Evolutionary conservation across 192 early-diverging fungal genomes (phyloP).

Genomic region (Funneliformis geosporum): DNA sequence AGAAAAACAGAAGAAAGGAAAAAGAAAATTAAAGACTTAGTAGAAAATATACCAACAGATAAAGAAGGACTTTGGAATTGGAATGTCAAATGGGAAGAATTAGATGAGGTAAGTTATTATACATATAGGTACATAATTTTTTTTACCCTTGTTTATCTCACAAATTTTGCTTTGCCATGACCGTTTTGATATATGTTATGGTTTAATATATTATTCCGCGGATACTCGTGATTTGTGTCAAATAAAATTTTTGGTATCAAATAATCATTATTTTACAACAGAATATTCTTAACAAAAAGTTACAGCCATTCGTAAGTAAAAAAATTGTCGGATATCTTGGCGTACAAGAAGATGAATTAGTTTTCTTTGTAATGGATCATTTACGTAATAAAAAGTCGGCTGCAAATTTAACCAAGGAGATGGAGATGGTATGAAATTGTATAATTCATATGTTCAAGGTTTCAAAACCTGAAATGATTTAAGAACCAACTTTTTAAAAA

Average conservation of each 20-base stretch:
- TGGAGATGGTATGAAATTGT: conserved; percentile 67
- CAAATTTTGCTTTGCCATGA: too few species aligned
- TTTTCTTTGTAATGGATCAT: conserved; percentile 76
- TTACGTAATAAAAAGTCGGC: conserved; percentile 68
- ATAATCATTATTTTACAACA: conserved; percentile 20
- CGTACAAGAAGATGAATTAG: conserved; percentile 75
- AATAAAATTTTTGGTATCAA: too few species aligned
- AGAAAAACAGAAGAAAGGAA: conserved; percentile 70
- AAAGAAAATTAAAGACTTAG: conserved; percentile 63
- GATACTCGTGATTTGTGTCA: too few species aligned
- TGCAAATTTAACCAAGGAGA: conserved; percentile 69
- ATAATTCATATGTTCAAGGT: background rate
- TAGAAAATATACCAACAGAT: conserved; percentile 70
- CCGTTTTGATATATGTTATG: too few species aligned
- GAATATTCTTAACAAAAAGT: conserved; percentile 60
- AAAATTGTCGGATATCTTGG: conserved; percentile 82
- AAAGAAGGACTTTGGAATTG: conserved; percentile 69
- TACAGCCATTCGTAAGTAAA: conserved; percentile 75
- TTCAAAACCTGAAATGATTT: background rate
- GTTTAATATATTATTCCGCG: too few species aligned
- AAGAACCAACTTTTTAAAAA: background rate
- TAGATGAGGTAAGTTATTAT: conserved; percentile 62
- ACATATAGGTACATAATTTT: background rate
- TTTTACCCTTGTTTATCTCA: background rate
- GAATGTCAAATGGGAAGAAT: conserved; percentile 74